Evolutionary conservation across 768 basidiomycete species (phyloP).

Genomic region (Termitomyces bulborhizus): DNA sequence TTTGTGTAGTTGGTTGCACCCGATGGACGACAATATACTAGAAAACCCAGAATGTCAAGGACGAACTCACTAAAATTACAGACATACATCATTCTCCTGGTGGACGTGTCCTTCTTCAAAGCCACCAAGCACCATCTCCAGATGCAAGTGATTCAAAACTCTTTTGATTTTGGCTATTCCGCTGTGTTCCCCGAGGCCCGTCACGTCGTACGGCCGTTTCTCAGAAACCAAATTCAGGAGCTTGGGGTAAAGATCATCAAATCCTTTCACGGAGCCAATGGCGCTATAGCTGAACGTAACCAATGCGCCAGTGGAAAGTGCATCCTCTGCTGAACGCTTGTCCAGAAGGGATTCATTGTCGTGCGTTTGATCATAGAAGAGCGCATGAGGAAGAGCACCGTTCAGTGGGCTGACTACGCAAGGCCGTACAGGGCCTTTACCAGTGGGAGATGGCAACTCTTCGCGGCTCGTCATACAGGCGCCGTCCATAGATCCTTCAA

Average conservation of each 20-base stretch:
- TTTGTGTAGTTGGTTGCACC: conserved; percentile 84
- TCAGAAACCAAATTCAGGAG: conserved; percentile 87
- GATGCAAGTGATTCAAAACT: conserved; percentile 79
- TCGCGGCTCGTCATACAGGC: conserved; percentile 75
- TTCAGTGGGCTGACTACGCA: conserved; percentile 75
- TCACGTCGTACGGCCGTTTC: conserved; percentile 70
- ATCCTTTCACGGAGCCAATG: conserved; percentile 92
- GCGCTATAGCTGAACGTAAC: conserved; percentile 86
- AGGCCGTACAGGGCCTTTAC: conserved; percentile 69
- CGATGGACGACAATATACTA: conserved; percentile 94
- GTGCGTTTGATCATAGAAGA: conserved; percentile 94
- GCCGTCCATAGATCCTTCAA: conserved; percentile 86
- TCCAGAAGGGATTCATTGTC: conserved; percentile 91
- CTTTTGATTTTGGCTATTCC: conserved; percentile 58
- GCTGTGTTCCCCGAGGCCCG: conserved; percentile 46
- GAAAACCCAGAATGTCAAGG: not conserved
- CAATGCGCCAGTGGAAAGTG: conserved; percentile 90
- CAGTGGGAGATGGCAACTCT: conserved; percentile 76
- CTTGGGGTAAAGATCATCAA: conserved; percentile 96
- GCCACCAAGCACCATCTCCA: conserved; percentile 86
- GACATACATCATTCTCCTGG: conserved; percentile 88
- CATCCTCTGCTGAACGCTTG: conserved; percentile 92
- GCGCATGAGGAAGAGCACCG: conserved; percentile 86
- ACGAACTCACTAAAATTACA: not conserved
- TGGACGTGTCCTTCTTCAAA: conserved; percentile 94